These are phyloP conservation scores for Pseudogymnoascus sp. DNA, from an alignment of 2,329 filamentous ascomycete species.

Conservation along the genomic window DNA sequence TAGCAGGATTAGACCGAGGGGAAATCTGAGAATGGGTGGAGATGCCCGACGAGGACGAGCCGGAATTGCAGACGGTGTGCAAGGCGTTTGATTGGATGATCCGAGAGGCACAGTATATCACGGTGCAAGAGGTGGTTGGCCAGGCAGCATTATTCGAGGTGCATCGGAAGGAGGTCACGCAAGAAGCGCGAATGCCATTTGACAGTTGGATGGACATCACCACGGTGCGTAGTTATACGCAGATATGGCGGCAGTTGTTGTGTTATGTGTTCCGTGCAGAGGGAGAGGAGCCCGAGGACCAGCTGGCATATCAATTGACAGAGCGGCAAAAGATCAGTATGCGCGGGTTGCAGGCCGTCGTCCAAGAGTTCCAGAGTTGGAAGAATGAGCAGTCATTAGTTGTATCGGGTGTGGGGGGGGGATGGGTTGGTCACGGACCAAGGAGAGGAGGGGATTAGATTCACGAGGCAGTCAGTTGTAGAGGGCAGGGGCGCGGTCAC, in stretches of 20 bases:
- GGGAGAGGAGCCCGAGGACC: conserved; percentile 2
- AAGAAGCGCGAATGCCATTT: neutral
- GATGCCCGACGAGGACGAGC: conserved; percentile 7
- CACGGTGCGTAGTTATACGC: conserved; percentile 11
- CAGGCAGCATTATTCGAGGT: conserved; percentile 10
- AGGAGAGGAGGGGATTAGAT: neutral
- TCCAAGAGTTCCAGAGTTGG: conserved; percentile 9
- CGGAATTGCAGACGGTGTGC: neutral
- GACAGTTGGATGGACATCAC: neutral
- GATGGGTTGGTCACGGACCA: neutral
- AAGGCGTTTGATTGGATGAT: conserved; percentile 11
- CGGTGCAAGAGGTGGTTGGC: conserved; percentile 3
- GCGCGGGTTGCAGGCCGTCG: neutral
- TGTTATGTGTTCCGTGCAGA: conserved; percentile 12
- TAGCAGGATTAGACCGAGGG: conserved; percentile 1
- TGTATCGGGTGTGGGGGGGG: neutral
- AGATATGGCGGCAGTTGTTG: conserved; percentile 12
- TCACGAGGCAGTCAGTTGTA: neutral
- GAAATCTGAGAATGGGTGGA: conserved; percentile 9
- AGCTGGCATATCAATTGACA: conserved; percentile 7
- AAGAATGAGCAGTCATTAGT: neutral
- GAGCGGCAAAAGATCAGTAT: conserved; percentile 10
- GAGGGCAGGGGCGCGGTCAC: neutral
- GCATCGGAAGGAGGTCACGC: conserved; percentile 9
- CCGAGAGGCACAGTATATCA: conserved; percentile 11